Percentiles rank a stretch among this genome's conserved stretches.
Evolutionary conservation across 768 basidiomycete genomes (phyloP).

Genomic region (Pleurotus platypus): DNA sequence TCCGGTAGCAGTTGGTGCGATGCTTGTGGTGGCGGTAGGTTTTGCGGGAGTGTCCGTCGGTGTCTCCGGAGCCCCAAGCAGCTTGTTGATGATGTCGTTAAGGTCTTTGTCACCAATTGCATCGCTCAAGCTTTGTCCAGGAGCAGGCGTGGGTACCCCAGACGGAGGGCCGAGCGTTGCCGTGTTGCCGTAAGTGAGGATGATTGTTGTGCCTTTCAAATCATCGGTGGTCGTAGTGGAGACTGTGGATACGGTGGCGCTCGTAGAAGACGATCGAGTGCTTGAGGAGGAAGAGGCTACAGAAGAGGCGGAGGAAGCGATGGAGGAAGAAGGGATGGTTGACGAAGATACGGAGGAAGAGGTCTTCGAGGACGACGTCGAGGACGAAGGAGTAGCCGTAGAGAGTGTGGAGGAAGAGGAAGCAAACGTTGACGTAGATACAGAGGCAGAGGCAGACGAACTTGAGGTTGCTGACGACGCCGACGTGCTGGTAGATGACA

Average conservation of each 20-base stretch:
- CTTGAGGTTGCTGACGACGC: not conserved
- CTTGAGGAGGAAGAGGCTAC: not conserved
- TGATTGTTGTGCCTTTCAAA: not conserved
- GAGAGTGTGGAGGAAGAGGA: conserved; percentile 18
- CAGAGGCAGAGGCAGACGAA: conserved; percentile 22
- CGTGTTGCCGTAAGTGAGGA: not conserved
- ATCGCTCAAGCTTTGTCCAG: conserved; percentile 1
- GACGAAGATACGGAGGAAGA: not conserved
- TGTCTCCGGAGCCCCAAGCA: not conserved
- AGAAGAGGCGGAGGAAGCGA: not conserved
- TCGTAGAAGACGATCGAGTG: not conserved
- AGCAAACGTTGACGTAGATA: conserved; percentile 18
- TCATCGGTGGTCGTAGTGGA: not conserved
- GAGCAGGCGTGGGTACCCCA: conserved; percentile 1
- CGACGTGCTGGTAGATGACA: conserved; percentile 4
- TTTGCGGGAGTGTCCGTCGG: not conserved
- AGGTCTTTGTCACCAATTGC: conserved; percentile 5
- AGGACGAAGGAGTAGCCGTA: conserved; percentile 6
- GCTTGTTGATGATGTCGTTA: not conserved
- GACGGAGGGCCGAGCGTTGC: not conserved
- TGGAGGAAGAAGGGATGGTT: not conserved
- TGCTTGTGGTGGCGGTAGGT: not conserved
- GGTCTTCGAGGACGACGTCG: not conserved
- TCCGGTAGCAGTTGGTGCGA: not conserved
- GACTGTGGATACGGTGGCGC: not conserved